Evolutionary conservation across 768 basidiomycete genomes (phyloP).

Genomic region (Hydnum rufescens): DNA sequence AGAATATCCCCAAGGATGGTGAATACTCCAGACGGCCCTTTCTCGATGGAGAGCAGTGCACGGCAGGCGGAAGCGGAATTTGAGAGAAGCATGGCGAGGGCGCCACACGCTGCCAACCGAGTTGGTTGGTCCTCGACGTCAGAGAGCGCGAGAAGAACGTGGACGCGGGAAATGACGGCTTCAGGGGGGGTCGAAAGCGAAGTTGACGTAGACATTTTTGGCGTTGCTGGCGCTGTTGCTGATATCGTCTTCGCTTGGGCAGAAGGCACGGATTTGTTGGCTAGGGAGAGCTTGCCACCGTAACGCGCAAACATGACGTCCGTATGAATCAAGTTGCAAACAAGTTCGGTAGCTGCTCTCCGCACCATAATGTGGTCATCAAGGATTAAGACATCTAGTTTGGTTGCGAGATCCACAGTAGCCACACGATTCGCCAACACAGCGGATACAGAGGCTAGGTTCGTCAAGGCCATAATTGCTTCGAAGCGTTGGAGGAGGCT

Average conservation of each 20-base stretch:
- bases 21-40: constrained; percentile 42
- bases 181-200: neutral
- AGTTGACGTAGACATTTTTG: too few species aligned
- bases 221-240: constrained; percentile 34
- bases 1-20: constrained; percentile 27
- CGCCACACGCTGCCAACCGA: constrained; percentile 75
- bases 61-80: constrained; percentile 35
- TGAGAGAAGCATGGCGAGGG: constrained; percentile 60
- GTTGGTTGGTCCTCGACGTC: constrained; percentile 76
- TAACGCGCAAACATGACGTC: constrained; percentile 61
- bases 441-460: constrained; percentile 62
- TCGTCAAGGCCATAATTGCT: constrained; percentile 88
- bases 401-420: constrained; percentile 27
- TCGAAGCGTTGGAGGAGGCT: constrained; percentile 76
- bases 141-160: constrained; percentile 65
- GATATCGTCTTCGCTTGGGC: constrained; percentile 16
- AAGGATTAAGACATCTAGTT: constrained; percentile 51
- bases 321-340: constrained; percentile 76
- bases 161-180: constrained; percentile 26
- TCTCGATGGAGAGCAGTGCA: constrained; percentile 41
- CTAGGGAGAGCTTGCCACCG: constrained; percentile 23
- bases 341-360: constrained; percentile 72
- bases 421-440: constrained; percentile 49
- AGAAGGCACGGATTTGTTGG: neutral
- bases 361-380: constrained; percentile 71